These are phyloP conservation scores for Tanacetum coccineum DNA, from an alignment of 129 eudicot species.

Conservation along the genomic window DNA sequence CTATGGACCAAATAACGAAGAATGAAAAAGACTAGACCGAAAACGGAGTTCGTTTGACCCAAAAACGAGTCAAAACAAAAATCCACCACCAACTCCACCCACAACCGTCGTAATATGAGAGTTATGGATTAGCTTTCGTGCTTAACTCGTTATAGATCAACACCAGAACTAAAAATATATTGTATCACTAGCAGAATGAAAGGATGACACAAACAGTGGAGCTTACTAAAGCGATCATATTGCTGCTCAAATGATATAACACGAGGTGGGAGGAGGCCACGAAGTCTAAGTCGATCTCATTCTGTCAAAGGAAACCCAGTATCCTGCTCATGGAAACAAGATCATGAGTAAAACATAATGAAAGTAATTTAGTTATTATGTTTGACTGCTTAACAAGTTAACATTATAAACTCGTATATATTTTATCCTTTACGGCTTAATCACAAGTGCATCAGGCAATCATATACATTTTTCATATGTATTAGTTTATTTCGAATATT, in stretches of 20 bases:
- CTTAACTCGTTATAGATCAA: too few relatives aligned
- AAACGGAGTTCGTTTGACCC: too few relatives aligned
- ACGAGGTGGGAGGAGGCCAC: constrained; percentile 98
- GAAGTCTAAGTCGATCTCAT: constrained; percentile 91
- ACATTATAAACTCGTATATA: neutral
- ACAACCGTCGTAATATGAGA: too few relatives aligned
- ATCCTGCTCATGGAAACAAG: constrained; percentile 52
- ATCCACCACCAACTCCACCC: too few relatives aligned
- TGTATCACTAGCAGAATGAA: constrained; percentile 5
- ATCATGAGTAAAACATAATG: constrained; percentile 20
- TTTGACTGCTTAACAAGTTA: neutral
- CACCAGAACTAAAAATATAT: neutral
- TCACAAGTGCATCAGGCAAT: too few relatives aligned
- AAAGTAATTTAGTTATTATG: neutral
- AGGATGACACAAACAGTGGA: neutral
- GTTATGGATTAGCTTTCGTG: too few relatives aligned
- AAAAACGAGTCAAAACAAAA: too few relatives aligned
- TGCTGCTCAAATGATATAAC: constrained; percentile 92
- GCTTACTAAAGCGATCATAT: constrained; percentile 85
- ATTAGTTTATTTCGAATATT: too few relatives aligned
- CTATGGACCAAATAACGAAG: too few relatives aligned
- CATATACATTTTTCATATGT: too few relatives aligned
- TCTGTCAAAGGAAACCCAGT: constrained; percentile 86
- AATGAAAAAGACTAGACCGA: too few relatives aligned
- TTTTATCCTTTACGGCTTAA: neutral